phyloP scores from a whole-genome alignment of 2,329 filamentous ascomycete species.

The Xylariaceae sp. region DNA sequence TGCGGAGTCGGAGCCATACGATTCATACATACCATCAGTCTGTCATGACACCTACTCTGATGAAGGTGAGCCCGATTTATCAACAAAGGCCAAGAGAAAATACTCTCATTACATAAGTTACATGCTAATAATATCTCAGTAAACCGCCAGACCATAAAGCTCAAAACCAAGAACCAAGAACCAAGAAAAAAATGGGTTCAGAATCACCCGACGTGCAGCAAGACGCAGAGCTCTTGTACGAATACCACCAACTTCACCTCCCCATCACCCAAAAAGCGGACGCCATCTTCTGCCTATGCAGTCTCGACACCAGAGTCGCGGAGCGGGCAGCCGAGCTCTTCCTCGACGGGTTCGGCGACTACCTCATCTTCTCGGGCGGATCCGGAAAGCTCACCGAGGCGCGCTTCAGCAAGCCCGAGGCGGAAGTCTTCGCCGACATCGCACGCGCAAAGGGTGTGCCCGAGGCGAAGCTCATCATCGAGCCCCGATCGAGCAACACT shows the following conservation, averaged over 20 bases:
- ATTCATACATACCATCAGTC: background rate
- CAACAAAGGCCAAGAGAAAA: no score
- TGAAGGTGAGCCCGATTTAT: background rate
- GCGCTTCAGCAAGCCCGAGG: constrained; percentile 38
- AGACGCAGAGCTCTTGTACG: constrained; percentile 38
- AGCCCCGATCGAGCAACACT: constrained; percentile 39
- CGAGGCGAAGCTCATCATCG: constrained; percentile 34
- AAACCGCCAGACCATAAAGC: background rate
- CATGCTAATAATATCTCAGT: background rate
- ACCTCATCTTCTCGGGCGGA: constrained; percentile 41
- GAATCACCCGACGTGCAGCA: constrained; percentile 15
- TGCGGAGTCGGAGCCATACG: background rate
- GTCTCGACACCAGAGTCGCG: constrained; percentile 42
- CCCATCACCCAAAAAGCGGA: constrained; percentile 32
- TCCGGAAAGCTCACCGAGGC: constrained; percentile 37
- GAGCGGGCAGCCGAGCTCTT: constrained; percentile 38
- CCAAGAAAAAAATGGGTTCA: background rate
- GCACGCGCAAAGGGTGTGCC: constrained; percentile 38
- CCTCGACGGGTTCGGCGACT: constrained; percentile 35
- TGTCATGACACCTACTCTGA: background rate
- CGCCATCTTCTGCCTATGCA: constrained; percentile 44
- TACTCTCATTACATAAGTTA: no score
- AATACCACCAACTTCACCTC: constrained; percentile 40
- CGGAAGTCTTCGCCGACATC: constrained; percentile 38
- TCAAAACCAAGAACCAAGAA: background rate